Conservation (phyloP, 73 alveolate species). For the Paramecium sonneborni region DNA sequence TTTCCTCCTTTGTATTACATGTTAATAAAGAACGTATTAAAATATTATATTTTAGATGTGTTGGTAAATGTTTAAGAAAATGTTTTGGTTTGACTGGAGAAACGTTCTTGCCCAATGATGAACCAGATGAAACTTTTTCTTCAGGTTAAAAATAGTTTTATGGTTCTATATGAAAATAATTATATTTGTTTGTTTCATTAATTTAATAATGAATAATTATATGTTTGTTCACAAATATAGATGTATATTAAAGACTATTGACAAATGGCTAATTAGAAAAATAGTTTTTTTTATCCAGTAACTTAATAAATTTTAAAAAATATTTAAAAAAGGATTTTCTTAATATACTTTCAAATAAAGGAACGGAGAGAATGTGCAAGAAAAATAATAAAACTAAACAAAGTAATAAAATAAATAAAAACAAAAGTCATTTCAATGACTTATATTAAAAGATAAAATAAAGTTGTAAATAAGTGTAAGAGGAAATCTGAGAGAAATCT, state of each 20-base stretch:
- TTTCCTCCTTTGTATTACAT: background rate
- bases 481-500: background rate
- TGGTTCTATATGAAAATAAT: slow-evolving; percentile 2
- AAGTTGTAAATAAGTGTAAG: background rate
- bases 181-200: background rate
- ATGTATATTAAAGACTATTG: background rate
- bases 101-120: background rate
- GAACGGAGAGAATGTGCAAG: background rate
- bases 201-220: background rate
- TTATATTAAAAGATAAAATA: background rate
- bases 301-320: background rate
- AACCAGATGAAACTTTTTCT: slow-evolving; percentile 31
- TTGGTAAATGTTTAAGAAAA: background rate
- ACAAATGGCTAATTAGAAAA: background rate
- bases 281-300: background rate
- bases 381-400: too few relatives aligned
- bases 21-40: background rate
- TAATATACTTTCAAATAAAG: too few relatives aligned
- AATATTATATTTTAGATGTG: background rate
- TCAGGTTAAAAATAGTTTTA: background rate
- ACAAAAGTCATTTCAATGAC: background rate
- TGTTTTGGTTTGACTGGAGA: slow-evolving; percentile 8
- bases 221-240: background rate
- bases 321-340: background rate
- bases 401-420: background rate